These are phyloP conservation scores for Cyclocybe cylindracea DNA, from an alignment of 768 basidiomycete species.

Conservation along the genomic window DNA sequence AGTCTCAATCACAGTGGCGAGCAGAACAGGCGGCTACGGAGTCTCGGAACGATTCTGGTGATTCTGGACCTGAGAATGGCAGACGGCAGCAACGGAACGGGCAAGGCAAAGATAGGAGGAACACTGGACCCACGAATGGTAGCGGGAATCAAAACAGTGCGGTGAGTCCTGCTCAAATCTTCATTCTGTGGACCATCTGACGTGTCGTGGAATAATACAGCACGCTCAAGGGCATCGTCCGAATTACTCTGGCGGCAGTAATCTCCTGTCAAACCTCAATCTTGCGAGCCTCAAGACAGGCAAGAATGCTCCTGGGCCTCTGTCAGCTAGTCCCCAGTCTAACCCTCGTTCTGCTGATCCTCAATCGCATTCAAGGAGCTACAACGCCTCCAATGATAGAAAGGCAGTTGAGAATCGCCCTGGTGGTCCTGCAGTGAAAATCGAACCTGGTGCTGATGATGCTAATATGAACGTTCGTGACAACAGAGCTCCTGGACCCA, in stretches of 20 bases:
- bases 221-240: constrained; percentile 7
- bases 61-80: neutral
- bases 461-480: neutral
- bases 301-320: constrained; percentile 13
- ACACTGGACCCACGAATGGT: neutral
- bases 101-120: constrained; percentile 7
- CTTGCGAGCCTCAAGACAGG: constrained; percentile 12
- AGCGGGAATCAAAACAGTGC: constrained; percentile 8
- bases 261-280: constrained; percentile 7
- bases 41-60: constrained; percentile 2
- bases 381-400: neutral
- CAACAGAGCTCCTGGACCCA: neutral
- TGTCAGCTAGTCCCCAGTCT: constrained; percentile 12
- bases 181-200: neutral
- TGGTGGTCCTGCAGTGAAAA: constrained; percentile 1
- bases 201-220: constrained; percentile 1
- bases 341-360: constrained; percentile 10
- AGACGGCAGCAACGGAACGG: no score
- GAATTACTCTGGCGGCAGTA: constrained; percentile 3
- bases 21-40: constrained; percentile 4
- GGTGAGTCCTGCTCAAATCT: neutral
- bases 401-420: neutral
- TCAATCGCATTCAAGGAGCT: neutral
- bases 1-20: constrained; percentile 5
- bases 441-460: neutral